Evolutionary conservation across 2,329 filamentous ascomycete species (phyloP).

Genomic region (Conoideocrella luteorostrata): DNA sequence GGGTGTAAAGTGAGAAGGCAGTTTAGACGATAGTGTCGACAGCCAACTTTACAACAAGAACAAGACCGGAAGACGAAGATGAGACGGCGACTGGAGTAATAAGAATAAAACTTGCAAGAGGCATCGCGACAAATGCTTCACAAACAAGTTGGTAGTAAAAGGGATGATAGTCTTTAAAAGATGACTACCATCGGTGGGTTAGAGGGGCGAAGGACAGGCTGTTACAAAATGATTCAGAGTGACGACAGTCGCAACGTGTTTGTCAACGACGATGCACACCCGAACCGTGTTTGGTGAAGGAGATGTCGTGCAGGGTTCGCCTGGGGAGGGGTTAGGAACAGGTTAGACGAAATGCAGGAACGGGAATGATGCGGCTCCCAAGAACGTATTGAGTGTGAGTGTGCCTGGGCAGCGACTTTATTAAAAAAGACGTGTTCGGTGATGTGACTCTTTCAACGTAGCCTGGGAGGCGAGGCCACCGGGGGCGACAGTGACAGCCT

Average conservation of each 20-base stretch:
- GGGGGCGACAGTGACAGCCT: conserved; percentile 13
- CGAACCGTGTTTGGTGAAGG: conserved; percentile 2
- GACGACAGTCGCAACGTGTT: conserved; percentile 1
- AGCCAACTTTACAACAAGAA: conserved; percentile 47
- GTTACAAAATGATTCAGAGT: not conserved
- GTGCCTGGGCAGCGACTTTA: conserved; percentile 21
- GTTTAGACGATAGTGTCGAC: conserved; percentile 37
- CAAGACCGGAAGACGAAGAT: conserved; percentile 53
- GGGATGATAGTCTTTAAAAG: conserved; percentile 23
- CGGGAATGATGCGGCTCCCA: conserved; percentile 15
- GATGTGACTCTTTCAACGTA: conserved; percentile 29
- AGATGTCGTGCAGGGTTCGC: conserved; percentile 6
- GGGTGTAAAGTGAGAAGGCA: conserved; percentile 27
- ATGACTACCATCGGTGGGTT: conserved; percentile 27
- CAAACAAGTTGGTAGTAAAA: conserved; percentile 15
- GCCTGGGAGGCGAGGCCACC: conserved; percentile 27
- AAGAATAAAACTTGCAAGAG: conserved; percentile 44
- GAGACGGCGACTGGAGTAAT: conserved; percentile 57
- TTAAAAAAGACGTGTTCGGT: conserved; percentile 16
- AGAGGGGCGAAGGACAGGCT: conserved; percentile 4
- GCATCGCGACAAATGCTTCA: conserved; percentile 46
- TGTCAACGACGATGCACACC: conserved; percentile 1
- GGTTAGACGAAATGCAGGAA: conserved; percentile 25
- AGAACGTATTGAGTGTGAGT: not conserved
- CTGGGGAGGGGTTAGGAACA: not conserved